Percentiles rank a stretch among this genome's conserved stretches.
Conservation (phyloP, 2,329 filamentous ascomycete species). For the Dryadomyces quercus-mongolicae region DNA sequence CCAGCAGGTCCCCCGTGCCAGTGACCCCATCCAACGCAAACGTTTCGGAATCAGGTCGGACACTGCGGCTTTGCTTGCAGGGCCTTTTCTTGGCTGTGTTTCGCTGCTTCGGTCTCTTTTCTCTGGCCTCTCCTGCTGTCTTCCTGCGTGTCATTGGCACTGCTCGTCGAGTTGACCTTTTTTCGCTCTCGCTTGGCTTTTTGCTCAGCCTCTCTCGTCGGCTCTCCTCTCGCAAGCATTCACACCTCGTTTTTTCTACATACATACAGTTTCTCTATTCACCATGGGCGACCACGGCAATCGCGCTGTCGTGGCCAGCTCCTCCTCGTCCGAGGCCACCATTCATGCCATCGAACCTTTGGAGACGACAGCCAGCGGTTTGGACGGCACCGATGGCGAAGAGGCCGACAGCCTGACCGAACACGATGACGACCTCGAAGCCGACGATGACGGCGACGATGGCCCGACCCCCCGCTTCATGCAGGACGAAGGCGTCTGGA, state of each 20-base stretch:
- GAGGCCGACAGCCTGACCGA: slow-evolving; percentile 26
- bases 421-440: slow-evolving; percentile 29
- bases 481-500: slow-evolving; percentile 39
- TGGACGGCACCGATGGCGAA: slow-evolving; percentile 6
- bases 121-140: neutral
- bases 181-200: neutral
- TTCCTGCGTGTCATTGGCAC: neutral
- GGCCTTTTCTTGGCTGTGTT: neutral
- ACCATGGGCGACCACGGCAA: slow-evolving; percentile 3
- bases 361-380: neutral
- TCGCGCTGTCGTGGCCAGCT: slow-evolving; percentile 1
- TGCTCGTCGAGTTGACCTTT: slow-evolving; percentile 1
- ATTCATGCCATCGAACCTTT: slow-evolving; percentile 1
- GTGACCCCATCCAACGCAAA: neutral
- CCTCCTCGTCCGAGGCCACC: slow-evolving; percentile 9
- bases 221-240: neutral
- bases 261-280: neutral
- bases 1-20: neutral
- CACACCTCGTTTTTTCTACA: neutral
- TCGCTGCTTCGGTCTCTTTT: neutral
- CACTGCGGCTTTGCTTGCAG: neutral
- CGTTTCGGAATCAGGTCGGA: neutral
- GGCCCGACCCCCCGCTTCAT: slow-evolving; percentile 46
- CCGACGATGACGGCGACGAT: neutral
- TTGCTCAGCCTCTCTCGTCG: neutral